phyloP scores from a whole-genome alignment of 2,329 filamentous ascomycete species.

The Amesomyces nigricolor region DNA sequence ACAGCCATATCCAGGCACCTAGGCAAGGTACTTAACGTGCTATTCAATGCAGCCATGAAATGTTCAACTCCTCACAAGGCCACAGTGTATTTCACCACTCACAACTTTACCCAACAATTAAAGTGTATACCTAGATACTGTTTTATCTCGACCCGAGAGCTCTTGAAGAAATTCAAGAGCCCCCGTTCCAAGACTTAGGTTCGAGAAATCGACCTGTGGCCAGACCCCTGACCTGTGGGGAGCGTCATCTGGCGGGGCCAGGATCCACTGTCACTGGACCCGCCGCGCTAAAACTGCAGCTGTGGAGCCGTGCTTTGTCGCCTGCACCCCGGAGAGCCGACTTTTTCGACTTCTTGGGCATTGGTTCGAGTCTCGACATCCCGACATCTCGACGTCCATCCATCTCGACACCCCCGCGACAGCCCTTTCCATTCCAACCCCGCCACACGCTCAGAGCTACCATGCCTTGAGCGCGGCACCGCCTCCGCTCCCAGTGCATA shows the following conservation, averaged over 20 bases:
- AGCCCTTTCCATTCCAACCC: not conserved
- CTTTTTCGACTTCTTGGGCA: not conserved
- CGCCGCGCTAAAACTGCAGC: not conserved
- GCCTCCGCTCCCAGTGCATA: conserved; percentile 23
- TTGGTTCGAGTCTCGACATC: too few species aligned
- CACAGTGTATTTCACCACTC: not conserved
- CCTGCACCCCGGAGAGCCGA: not conserved
- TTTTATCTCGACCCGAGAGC: too few species aligned
- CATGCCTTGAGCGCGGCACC: conserved; percentile 16
- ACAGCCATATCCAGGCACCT: not conserved
- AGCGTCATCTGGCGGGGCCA: conserved; percentile 6
- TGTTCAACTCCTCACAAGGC: not conserved
- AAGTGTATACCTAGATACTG: too few species aligned
- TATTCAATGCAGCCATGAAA: too few species aligned
- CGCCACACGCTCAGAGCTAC: not conserved
- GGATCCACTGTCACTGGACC: not conserved
- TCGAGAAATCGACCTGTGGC: not conserved
- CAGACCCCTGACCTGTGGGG: too few species aligned
- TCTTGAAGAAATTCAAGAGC: too few species aligned
- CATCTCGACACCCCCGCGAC: not conserved
- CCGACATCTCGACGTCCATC: too few species aligned
- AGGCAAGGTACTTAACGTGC: too few species aligned
- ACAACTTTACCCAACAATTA: too few species aligned
- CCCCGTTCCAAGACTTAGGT: too few species aligned
- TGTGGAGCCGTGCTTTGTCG: not conserved